These are phyloP conservation scores for Hymenochaete sp. DNA, from an alignment of 1,284 basidiomycete species.

Conservation along the genomic window DNA sequence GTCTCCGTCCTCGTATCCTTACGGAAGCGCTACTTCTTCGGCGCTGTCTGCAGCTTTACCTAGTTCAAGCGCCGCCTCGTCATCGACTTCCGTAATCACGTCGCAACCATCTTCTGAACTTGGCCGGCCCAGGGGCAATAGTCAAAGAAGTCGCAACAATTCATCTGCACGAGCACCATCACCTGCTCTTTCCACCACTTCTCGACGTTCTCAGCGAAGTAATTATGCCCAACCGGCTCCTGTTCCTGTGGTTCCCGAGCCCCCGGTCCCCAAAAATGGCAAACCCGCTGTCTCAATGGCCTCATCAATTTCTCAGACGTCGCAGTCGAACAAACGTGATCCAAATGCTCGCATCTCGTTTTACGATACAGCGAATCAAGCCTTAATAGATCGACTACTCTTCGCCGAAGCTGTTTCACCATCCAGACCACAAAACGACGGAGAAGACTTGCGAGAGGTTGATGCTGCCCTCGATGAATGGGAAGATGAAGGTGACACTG, in stretches of 20 bases:
- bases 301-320: slow-evolving; percentile 9
- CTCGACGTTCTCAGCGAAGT: slow-evolving; percentile 11
- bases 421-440: slow-evolving; percentile 23
- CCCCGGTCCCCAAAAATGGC: slow-evolving; percentile 4
- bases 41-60: slow-evolving; percentile 21
- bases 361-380: slow-evolving; percentile 71
- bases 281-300: not conserved
- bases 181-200: slow-evolving; percentile 11
- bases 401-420: slow-evolving; percentile 12
- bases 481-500: slow-evolving; percentile 64
- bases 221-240: slow-evolving; percentile 1
- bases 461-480: slow-evolving; percentile 38
- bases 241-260: slow-evolving; percentile 8
- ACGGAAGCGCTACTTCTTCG: slow-evolving; percentile 21
- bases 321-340: slow-evolving; percentile 36
- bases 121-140: not conserved
- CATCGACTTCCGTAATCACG: slow-evolving; percentile 18
- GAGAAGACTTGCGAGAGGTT: too few species aligned
- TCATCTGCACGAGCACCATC: slow-evolving; percentile 11
- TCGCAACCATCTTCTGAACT: slow-evolving; percentile 1
- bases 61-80: slow-evolving; percentile 13
- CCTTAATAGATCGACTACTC: slow-evolving; percentile 63
- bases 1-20: slow-evolving; percentile 22
- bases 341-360: slow-evolving; percentile 69
- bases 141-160: slow-evolving; percentile 5